Percentiles rank a stretch among this genome's conserved stretches.
Conservation (phyloP, 345 rosid species). For the Arabis hirsuta region DNA sequence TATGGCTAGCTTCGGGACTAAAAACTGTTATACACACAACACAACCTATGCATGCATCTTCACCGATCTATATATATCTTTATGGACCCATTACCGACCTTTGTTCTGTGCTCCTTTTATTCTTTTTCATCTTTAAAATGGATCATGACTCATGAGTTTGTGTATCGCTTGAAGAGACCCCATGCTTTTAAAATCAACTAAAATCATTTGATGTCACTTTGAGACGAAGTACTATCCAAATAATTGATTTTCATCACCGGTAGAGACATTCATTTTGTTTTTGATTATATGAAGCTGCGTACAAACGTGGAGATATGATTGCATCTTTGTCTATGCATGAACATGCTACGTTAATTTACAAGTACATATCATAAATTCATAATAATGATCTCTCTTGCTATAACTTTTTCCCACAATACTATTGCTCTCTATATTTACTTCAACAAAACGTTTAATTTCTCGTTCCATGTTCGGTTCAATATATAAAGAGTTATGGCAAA, state of each 20-base stretch:
- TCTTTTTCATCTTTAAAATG: conserved; percentile 12
- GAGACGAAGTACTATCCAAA: conserved; percentile 33
- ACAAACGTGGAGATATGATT: conserved; percentile 47
- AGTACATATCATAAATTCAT: conserved; percentile 36
- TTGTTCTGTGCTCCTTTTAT: conserved; percentile 13
- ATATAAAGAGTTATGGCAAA: background rate
- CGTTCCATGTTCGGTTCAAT: background rate
- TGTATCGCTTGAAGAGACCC: conserved; percentile 28
- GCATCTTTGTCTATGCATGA: conserved; percentile 38
- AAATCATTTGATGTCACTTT: conserved; percentile 34
- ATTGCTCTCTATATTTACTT: conserved; percentile 38
- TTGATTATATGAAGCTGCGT: conserved; percentile 17
- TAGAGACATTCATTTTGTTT: conserved; percentile 36
- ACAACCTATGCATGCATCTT: background rate
- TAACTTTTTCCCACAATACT: conserved; percentile 37
- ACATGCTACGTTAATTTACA: conserved; percentile 39
- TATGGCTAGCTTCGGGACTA: background rate
- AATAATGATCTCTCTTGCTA: conserved; percentile 33
- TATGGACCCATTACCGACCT: conserved; percentile 23
- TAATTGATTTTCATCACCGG: conserved; percentile 32
- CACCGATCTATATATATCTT: conserved; percentile 6
- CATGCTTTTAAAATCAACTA: conserved; percentile 13
- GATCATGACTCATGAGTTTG: conserved; percentile 25
- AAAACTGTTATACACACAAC: background rate
- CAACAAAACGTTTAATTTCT: conserved; percentile 17